phyloP scores from a whole-genome alignment of 108 stramenopile genomes.

The Skeletonema marinoi region DNA sequence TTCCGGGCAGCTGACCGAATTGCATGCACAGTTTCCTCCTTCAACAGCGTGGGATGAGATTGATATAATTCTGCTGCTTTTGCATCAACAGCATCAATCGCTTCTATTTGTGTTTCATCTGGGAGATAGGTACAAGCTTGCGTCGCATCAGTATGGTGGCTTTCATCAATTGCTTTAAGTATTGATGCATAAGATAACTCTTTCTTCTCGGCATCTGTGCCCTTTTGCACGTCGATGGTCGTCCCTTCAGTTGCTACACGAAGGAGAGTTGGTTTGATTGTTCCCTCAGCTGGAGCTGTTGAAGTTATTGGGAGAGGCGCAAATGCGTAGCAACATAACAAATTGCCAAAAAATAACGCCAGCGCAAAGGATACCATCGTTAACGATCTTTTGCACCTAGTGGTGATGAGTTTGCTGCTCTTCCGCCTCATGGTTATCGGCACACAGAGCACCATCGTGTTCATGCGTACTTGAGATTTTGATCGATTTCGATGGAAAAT shows the following conservation, averaged over 20 bases:
- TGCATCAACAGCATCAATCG: neutral
- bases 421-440: neutral
- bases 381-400: neutral
- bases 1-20: slow-evolving; percentile 25
- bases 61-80: neutral
- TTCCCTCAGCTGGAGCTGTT: neutral
- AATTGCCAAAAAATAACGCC: neutral
- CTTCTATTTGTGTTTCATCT: slow-evolving; percentile 1
- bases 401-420: neutral
- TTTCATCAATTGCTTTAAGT: slow-evolving; percentile 35
- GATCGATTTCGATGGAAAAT: too few relatives aligned
- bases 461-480: neutral
- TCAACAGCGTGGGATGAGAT: slow-evolving; percentile 14
- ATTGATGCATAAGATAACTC: slow-evolving; percentile 37
- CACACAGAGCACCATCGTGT: neutral
- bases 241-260: neutral
- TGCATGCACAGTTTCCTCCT: slow-evolving; percentile 17
- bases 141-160: slow-evolving; percentile 16
- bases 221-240: neutral
- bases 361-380: neutral
- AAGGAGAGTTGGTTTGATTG: neutral
- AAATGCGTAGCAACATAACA: neutral
- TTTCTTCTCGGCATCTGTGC: neutral
- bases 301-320: neutral
- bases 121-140: slow-evolving; percentile 33